Conservation (phyloP, 495 filamentous ascomycete species). For the Mycothermus thermophilus region DNA sequence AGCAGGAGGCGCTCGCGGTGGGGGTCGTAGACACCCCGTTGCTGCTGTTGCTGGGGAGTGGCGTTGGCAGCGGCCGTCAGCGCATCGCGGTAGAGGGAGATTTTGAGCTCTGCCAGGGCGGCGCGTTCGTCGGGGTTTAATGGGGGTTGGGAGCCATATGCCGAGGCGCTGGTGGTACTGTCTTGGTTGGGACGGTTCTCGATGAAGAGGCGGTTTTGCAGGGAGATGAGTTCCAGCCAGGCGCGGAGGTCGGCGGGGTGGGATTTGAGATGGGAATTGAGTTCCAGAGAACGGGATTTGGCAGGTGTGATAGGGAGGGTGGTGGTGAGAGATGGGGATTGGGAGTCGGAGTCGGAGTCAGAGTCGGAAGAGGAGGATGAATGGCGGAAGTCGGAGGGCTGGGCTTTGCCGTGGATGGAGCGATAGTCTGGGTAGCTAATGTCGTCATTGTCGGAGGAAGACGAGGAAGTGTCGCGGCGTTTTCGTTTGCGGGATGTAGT, state of each 20-base stretch:
- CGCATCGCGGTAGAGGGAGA: conserved; percentile 72
- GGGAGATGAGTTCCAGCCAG: conserved; percentile 64
- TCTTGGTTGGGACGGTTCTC: conserved; percentile 23
- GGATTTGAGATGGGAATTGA: conserved; percentile 45
- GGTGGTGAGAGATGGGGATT: conserved; percentile 26
- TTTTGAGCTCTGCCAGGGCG: conserved; percentile 60
- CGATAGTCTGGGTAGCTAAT: conserved; percentile 48
- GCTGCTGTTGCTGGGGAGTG: conserved; percentile 27
- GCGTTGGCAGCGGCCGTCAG: too few relatives aligned
- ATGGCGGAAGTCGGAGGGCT: conserved; percentile 23
- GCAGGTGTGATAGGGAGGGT: conserved; percentile 23
- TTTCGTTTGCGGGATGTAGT: conserved; percentile 27
- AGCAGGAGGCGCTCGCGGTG: conserved; percentile 45
- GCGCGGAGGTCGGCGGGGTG: conserved; percentile 50
- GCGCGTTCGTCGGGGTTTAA: conserved; percentile 38
- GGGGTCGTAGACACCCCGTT: neutral
- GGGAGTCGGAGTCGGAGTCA: neutral
- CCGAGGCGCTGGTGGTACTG: too few relatives aligned
- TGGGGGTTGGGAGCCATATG: conserved; percentile 36
- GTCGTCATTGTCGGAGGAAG: conserved; percentile 14
- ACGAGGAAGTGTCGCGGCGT: conserved; percentile 13
- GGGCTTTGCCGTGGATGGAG: conserved; percentile 55
- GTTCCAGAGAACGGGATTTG: conserved; percentile 38
- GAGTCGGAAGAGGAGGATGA: conserved; percentile 26
- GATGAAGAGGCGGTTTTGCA: conserved; percentile 59